Conservation (phyloP, 202 grass and related monocot genomes). For the Carex sylvatica region DNA sequence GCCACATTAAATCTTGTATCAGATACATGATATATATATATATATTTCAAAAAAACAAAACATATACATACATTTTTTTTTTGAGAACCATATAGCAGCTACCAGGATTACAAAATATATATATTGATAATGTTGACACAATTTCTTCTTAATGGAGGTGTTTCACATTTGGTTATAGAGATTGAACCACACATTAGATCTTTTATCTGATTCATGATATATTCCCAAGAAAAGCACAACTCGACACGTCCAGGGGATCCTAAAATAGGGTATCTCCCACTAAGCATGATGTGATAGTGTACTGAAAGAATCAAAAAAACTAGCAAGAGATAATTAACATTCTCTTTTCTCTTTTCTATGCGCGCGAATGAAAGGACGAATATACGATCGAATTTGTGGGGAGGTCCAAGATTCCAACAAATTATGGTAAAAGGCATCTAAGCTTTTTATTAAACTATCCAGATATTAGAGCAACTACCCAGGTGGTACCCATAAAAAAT, state of each 20-base stretch:
- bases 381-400: not conserved
- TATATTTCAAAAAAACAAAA: no score
- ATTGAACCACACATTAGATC: not conserved
- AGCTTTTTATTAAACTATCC: not conserved
- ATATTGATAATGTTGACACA: no score
- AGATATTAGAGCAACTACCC: not conserved
- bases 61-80: no score
- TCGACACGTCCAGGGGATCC: conserved; percentile 20
- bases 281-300: conserved; percentile 18
- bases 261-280: not conserved
- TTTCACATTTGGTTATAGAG: not conserved
- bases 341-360: not conserved
- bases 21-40: no score
- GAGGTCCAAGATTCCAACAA: not conserved
- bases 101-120: no score
- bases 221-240: conserved; percentile 13
- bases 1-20: no score
- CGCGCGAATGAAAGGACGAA: not conserved
- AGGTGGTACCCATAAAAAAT: no score
- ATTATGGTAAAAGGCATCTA: not conserved
- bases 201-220: not conserved
- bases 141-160: not conserved
- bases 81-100: no score
- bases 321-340: not conserved
- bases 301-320: conserved; percentile 24